These are phyloP conservation scores for Linum usitatissimum DNA, from an alignment of 345 rosid genomes.

Conservation along the genomic window DNA sequence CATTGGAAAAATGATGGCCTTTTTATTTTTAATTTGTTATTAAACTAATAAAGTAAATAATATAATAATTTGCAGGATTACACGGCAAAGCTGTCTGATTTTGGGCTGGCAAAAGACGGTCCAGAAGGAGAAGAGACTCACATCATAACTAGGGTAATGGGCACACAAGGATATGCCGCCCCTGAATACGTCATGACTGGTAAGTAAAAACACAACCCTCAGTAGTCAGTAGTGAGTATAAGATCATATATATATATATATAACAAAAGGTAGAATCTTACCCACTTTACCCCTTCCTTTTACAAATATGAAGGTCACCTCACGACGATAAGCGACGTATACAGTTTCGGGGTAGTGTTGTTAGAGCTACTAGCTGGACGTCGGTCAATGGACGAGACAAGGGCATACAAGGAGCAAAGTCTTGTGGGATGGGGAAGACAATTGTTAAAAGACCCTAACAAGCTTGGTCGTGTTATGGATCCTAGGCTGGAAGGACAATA, in stretches of 20 bases:
- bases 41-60: too few relatives aligned
- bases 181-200: conserved; percentile 60
- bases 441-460: conserved; percentile 37
- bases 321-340: conserved; percentile 63
- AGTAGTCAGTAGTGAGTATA: too few relatives aligned
- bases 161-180: conserved; percentile 53
- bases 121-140: conserved; percentile 48
- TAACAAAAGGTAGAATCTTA: too few relatives aligned
- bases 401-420: conserved; percentile 38
- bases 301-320: conserved; percentile 40
- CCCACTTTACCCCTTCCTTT: too few relatives aligned
- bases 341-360: conserved; percentile 66
- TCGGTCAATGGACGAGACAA: conserved; percentile 41
- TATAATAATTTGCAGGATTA: conserved; percentile 26
- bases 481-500: conserved; percentile 50
- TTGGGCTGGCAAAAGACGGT: conserved; percentile 50
- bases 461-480: conserved; percentile 45
- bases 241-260: not conserved
- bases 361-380: conserved; percentile 54
- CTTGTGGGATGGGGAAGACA: conserved; percentile 66
- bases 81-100: conserved; percentile 45
- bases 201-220: conserved; percentile 6
- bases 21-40: too few relatives aligned
- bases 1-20: too few relatives aligned
- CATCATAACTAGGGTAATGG: conserved; percentile 42